Evolutionary conservation across 176 grass and related monocot genomes (phyloP), one percentile per base, ranked within the genome.

Genomic region (Avena sativa): DNA sequence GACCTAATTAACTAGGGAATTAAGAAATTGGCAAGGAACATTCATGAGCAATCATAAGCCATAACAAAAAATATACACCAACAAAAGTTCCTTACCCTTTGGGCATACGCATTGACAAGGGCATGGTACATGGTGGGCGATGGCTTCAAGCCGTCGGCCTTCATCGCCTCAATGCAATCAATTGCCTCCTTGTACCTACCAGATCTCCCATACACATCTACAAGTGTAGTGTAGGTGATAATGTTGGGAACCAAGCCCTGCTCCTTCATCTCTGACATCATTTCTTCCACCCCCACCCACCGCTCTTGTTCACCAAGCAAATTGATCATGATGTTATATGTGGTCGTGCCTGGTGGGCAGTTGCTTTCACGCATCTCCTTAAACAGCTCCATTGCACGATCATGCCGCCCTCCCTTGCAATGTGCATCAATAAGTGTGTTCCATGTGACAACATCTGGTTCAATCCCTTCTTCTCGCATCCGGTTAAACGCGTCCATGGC

Each of bases 281-380:
- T 98, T 83, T 76, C 51, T 59, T 96, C 90, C 52, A 98, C 89
- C n/a, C 90, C 90, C 26, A 83, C 76, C 92, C 93, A 91, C 32
- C 28, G 79, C 43, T 86, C 90, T 67, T 91, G 89, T 80, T 98
- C 88, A 30, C 93, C 96, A 43, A 98, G 85, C 36, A 91, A 92
- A 80, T 94, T 98, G 75, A 98, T 92, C 87, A 98, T 79, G 71
- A 98, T 98, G 76, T 98, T 98, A 49, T 92, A 98, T 69, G 96
- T 98, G 15, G 92, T 96, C 0, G 96, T 91, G 17, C 90, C 84
- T 30, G 90, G 93, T 55, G 74, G 86, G 49, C 90, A 95, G 20
- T 93, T 93, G 66, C 88, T 92, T 70, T 73, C 74, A 81, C 85
- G 88, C 96, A 98, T 98, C 81, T 94, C 87, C 52, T 95, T 65